A percentile compares a stretch with the other conserved stretches of the same genome.
These are phyloP conservation scores for Blepharisma undulans DNA, from an alignment of 169 alveolate genomes.

Conservation along the genomic window DNA sequence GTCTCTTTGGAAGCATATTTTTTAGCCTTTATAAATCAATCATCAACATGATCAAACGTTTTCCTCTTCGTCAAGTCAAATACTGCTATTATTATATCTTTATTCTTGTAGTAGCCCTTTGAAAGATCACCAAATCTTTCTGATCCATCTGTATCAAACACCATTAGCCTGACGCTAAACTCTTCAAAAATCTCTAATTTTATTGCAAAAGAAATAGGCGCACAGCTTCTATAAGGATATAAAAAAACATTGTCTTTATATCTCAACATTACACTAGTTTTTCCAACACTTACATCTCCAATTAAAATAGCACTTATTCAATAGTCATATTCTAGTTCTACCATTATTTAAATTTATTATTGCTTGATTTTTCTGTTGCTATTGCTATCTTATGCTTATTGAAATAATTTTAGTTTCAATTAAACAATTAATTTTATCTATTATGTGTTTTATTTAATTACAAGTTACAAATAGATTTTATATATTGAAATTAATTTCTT, in stretches of 20 bases:
- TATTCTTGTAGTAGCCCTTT: constrained; percentile 61
- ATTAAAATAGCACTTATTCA: constrained; percentile 31
- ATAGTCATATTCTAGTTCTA: neutral
- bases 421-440: no score
- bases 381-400: no score
- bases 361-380: no score
- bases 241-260: constrained; percentile 89
- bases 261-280: constrained; percentile 30
- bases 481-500: no score
- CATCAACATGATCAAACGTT: constrained; percentile 92
- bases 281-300: constrained; percentile 50
- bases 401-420: no score
- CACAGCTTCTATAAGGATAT: constrained; percentile 89
- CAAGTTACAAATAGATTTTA: no score
- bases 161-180: constrained; percentile 72
- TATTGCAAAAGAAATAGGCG: constrained; percentile 83
- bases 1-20: constrained; percentile 92
- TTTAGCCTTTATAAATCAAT: constrained; percentile 95
- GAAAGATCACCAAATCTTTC: constrained; percentile 69
- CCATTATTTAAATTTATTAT: no score
- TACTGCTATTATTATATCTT: constrained; percentile 54
- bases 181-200: neutral
- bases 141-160: constrained; percentile 76
- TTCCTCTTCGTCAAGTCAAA: constrained; percentile 90
- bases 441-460: no score